Evolutionary conservation across 768 basidiomycete species (phyloP), one percentile per base, ranked within the genome.

Genomic region (Kwoniella mangroviensis): DNA sequence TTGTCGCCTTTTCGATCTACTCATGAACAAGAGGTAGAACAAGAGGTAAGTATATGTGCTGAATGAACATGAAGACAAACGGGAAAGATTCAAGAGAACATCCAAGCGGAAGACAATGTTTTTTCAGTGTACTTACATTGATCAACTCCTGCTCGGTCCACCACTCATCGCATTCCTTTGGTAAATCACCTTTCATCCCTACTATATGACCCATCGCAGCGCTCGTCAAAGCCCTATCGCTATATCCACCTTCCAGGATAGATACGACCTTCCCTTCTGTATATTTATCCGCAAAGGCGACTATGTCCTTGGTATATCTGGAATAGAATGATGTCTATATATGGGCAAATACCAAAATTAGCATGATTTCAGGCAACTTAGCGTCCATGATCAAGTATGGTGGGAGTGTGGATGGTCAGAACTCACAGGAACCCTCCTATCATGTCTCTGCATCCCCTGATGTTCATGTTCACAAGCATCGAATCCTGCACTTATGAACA

Each of bases 391-490:
- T 17, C 22, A 24, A 65, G 41, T 22, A 34, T 34, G 45, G 15
- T 6, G 26, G 13, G 22, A 19, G 49, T n/a, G 24, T 12, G 19
- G 1, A 42, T 41, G 12, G 17, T 13, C 19, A 15, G 3, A 19
- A 73, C 80, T 69, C 54, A 78, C 81, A 0, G 95, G 95, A 0
- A 98, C 93, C 71, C 90, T 91, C n/a, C 94, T 89, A 45, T 88
- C 87, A 79, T 99, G 95, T 17, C 96, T 86, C 26, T 92, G 93
- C 96, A 99, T 99, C 3, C 89, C 90, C 13, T 88, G 85, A 71
- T 90, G 89, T 79, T 99, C 96, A 77, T 97, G 93, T 78, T 94
- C 91, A 62, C 90, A 92, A 0, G 95, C 95, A 74, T 99, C 96
- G 84, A 98, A 94, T 0, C 96, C 96, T 71, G 92, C 93, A 73